Evolutionary conservation across 2,329 filamentous ascomycete species (phyloP).

Genomic region (Botryotinia calthae): DNA sequence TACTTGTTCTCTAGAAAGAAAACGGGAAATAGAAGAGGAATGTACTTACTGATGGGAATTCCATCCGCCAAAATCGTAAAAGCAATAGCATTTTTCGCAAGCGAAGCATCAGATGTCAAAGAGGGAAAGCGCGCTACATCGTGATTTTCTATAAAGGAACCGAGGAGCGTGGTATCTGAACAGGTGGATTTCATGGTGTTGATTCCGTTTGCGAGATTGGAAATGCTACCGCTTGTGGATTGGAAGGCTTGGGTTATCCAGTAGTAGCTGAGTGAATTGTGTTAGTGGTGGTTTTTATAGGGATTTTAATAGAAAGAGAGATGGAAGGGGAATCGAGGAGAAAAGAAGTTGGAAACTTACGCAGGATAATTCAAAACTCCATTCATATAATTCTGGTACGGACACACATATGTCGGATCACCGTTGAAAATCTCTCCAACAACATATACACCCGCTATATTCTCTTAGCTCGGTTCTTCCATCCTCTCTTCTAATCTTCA

Average conservation of each 20-base stretch:
- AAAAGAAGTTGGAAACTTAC: not conserved
- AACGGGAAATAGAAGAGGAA: not conserved
- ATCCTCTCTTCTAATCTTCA: conserved; percentile 27
- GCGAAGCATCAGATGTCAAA: conserved; percentile 29
- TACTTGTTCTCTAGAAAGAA: too few species aligned
- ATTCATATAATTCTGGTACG: conserved; percentile 54
- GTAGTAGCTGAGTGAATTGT: conserved; percentile 34
- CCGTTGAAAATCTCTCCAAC: conserved; percentile 61
- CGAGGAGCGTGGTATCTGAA: conserved; percentile 42
- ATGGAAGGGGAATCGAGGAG: not conserved
- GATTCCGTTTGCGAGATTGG: conserved; percentile 35
- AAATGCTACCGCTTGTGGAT: conserved; percentile 34
- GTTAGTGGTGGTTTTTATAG: not conserved
- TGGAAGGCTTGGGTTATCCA: conserved; percentile 35
- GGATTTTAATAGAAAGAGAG: not conserved
- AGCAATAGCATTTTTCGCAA: conserved; percentile 48
- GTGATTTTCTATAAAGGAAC: conserved; percentile 44
- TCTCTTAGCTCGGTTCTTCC: not conserved
- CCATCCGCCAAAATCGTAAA: conserved; percentile 51
- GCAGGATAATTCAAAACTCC: conserved; percentile 60
- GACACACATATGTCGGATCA: conserved; percentile 51
- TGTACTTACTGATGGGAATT: conserved; percentile 45
- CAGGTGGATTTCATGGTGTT: conserved; percentile 33
- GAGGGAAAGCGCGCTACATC: conserved; percentile 33
- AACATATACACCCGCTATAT: conserved; percentile 55